A percentile compares a stretch with the other conserved stretches of the same genome.
These are phyloP conservation scores for Elsinoe batatas DNA, from an alignment of 2,329 filamentous ascomycete genomes.

Conservation along the genomic window DNA sequence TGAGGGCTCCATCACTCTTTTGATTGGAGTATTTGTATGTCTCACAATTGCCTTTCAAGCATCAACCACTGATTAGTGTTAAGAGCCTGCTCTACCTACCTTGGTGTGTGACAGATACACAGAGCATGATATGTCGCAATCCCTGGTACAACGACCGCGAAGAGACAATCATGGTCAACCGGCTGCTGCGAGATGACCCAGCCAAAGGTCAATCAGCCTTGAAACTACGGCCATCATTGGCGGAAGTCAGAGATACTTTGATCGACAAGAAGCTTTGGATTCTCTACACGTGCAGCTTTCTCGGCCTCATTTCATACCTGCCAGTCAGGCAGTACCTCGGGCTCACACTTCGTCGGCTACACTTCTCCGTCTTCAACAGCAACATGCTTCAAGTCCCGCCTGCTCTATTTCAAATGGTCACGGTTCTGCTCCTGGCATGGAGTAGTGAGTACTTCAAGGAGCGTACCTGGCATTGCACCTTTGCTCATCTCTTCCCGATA, in stretches of 20 bases:
- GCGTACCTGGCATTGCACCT: conserved; percentile 43
- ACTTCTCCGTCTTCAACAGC: conserved; percentile 32
- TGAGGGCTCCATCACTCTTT: conserved; percentile 15
- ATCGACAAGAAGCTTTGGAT: conserved; percentile 12
- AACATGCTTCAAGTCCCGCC: conserved; percentile 18
- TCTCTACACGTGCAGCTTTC: conserved; percentile 43
- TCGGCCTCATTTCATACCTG: conserved; percentile 44
- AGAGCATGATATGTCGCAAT: conserved; percentile 19
- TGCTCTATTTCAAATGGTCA: conserved; percentile 34
- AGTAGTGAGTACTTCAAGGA: conserved; percentile 48
- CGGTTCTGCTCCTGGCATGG: conserved; percentile 45
- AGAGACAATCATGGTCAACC: conserved; percentile 25
- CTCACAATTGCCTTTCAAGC: not conserved
- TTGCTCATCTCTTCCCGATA: conserved; percentile 45
- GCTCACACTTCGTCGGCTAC: conserved; percentile 46
- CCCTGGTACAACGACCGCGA: conserved; percentile 24
- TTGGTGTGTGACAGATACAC: conserved; percentile 23
- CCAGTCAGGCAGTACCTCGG: conserved; percentile 48
- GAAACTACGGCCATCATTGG: conserved; percentile 12
- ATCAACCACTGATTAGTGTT: not conserved
- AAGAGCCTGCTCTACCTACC: conserved; percentile 26
- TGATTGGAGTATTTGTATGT: conserved; percentile 15
- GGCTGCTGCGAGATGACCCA: conserved; percentile 16
- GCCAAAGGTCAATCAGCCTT: conserved; percentile 15
- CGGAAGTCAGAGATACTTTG: conserved; percentile 7